Conservation (phyloP, 1,284 basidiomycete species). For the Cryptococcus sp. region DNA sequence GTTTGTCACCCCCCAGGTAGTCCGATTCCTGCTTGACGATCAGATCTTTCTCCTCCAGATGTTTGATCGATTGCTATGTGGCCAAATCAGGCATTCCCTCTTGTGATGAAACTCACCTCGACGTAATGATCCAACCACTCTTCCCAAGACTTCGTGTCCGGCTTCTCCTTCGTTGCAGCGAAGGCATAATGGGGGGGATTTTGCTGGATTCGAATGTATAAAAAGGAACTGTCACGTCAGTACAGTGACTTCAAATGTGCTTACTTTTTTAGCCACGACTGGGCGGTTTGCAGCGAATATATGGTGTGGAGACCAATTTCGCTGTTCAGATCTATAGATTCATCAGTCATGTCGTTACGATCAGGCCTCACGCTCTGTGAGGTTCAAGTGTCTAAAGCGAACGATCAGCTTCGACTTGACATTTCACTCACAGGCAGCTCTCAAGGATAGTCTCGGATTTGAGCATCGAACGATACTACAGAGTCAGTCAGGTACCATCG, state of each 20-base stretch:
- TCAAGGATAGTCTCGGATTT: slow-evolving; percentile 67
- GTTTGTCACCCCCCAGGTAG: slow-evolving; percentile 4
- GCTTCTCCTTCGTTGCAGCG: slow-evolving; percentile 43
- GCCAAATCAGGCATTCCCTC: neutral
- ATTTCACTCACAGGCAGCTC: slow-evolving; percentile 61
- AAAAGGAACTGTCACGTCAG: slow-evolving; percentile 61
- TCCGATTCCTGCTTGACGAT: slow-evolving; percentile 54
- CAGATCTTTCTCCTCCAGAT: slow-evolving; percentile 63
- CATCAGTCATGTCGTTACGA: neutral
- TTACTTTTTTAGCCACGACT: slow-evolving; percentile 67
- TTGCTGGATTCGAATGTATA: slow-evolving; percentile 77
- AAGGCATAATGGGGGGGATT: slow-evolving; percentile 72
- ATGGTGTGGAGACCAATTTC: slow-evolving; percentile 86
- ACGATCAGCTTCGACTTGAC: slow-evolving; percentile 1
- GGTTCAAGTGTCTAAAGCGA: slow-evolving; percentile 62
- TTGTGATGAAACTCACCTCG: slow-evolving; percentile 32
- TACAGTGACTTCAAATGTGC: neutral
- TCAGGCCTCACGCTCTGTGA: slow-evolving; percentile 64
- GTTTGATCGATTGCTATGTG: slow-evolving; percentile 60
- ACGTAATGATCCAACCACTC: slow-evolving; percentile 76
- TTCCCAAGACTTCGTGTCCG: slow-evolving; percentile 45
- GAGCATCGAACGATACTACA: slow-evolving; percentile 47
- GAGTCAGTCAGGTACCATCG: neutral
- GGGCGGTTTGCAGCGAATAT: slow-evolving; percentile 63
- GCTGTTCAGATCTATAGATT: slow-evolving; percentile 69